Evolutionary conservation across 805 yeast species (phyloP).

Genomic region (Pichia gijzeniarum): DNA sequence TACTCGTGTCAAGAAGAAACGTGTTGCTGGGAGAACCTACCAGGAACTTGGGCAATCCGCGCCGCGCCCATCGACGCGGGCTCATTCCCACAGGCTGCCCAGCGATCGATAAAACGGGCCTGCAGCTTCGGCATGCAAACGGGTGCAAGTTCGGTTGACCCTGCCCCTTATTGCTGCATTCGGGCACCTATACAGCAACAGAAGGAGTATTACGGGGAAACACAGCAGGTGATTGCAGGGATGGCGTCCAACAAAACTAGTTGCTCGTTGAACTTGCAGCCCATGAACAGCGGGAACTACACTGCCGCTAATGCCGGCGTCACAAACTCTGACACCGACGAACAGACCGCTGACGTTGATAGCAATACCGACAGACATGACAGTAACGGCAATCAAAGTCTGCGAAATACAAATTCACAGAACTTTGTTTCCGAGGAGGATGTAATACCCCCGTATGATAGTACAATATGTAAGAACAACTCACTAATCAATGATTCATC

Average conservation of each 20-base stretch:
- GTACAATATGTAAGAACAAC: conserved; percentile 4
- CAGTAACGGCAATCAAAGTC: not conserved
- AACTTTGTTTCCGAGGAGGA: conserved; percentile 4
- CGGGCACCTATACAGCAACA: no score
- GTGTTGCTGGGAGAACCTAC: not conserved
- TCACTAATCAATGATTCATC: conserved; percentile 3
- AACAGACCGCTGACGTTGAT: not conserved
- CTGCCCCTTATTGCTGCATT: no score
- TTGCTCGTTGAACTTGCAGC: conserved; percentile 21
- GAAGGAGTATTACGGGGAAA: no score
- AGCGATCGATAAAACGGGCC: no score
- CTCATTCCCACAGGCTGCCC: no score
- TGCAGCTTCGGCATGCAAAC: no score
- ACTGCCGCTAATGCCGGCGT: conserved; percentile 30
- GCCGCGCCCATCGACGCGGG: no score
- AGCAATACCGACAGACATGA: not conserved
- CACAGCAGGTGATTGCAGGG: no score
- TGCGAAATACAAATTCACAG: no score
- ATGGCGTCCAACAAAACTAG: conserved; percentile 22
- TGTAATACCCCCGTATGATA: conserved; percentile 6
- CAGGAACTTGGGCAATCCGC: no score
- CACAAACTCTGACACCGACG: conserved; percentile 8
- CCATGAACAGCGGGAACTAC: conserved; percentile 29
- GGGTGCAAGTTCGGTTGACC: no score
- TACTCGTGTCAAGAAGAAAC: conserved; percentile 22